These are phyloP conservation scores for Dalbergia cultrata DNA, from an alignment of 306 rosid species.

Conservation along the genomic window DNA sequence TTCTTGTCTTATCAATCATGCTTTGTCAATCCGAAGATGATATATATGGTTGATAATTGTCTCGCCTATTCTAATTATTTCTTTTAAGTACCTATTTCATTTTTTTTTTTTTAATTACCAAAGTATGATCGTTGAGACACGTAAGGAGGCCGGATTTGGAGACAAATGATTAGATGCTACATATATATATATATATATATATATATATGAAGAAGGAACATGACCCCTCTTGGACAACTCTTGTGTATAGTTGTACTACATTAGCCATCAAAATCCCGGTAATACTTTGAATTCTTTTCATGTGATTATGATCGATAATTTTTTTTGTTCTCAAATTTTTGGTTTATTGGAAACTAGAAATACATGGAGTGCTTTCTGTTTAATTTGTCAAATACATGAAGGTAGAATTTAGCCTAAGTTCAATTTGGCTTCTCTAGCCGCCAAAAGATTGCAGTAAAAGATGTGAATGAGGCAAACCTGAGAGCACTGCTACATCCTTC, in stretches of 20 bases:
- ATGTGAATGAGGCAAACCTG: constrained; percentile 62
- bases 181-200: background rate
- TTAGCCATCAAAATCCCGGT: background rate
- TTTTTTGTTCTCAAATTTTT: background rate
- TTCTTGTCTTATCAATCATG: no score
- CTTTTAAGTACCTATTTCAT: no score
- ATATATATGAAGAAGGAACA: no score
- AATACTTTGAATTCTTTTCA: background rate
- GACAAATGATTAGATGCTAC: background rate
- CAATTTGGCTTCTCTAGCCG: background rate
- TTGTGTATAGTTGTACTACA: background rate
- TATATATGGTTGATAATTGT: no score
- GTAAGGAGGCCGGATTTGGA: no score
- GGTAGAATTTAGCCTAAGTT: background rate
- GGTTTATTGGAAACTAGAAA: constrained; percentile 2
- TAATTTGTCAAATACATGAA: background rate
- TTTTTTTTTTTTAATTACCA: no score
- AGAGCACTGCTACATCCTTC: constrained; percentile 82
- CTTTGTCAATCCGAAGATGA: no score
- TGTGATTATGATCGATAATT: background rate
- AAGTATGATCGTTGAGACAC: no score
- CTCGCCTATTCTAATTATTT: no score
- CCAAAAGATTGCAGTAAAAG: background rate
- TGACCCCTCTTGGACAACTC: no score
- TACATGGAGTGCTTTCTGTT: background rate